These are phyloP conservation scores for Geotrichum phurueaensis DNA, from an alignment of 1,139 yeast genomes.

Conservation along the genomic window DNA sequence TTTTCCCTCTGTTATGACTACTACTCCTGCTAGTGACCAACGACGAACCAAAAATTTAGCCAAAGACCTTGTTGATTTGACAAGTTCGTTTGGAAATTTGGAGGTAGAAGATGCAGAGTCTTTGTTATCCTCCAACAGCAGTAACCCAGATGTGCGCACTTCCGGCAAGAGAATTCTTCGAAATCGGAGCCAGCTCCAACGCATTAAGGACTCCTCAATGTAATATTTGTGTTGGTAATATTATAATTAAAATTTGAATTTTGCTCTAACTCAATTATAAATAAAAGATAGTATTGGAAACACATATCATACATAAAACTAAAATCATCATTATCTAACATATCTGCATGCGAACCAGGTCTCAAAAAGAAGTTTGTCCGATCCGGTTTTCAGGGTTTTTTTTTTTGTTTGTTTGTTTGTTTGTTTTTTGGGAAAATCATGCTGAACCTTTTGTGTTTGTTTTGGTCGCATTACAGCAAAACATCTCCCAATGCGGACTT, in stretches of 20 bases:
- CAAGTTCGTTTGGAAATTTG: neutral
- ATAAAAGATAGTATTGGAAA: neutral
- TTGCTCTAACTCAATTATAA: neutral
- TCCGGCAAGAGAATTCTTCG: conserved; percentile 2
- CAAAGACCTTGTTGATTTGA: neutral
- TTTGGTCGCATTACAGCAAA: conserved; percentile 18
- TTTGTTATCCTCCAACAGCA: neutral
- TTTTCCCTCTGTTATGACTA: conserved; percentile 20
- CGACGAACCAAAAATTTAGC: neutral
- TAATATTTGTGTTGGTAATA: neutral
- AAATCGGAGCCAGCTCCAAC: neutral
- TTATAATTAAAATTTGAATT: too few species aligned
- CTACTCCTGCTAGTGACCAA: neutral
- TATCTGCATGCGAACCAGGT: neutral
- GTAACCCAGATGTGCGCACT: neutral
- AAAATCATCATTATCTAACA: neutral
- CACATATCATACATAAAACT: neutral
- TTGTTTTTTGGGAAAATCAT: neutral
- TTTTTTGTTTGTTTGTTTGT: neutral
- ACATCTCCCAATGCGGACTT: conserved; percentile 95
- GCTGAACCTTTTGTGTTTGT: neutral
- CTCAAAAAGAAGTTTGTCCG: neutral
- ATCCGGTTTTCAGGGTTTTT: neutral
- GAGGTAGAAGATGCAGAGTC: neutral
- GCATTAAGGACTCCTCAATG: neutral